Base-by-base conservation (phyloP, 2,329 filamentous ascomycete species). In the Ophiosphaerella korrae region DNA sequence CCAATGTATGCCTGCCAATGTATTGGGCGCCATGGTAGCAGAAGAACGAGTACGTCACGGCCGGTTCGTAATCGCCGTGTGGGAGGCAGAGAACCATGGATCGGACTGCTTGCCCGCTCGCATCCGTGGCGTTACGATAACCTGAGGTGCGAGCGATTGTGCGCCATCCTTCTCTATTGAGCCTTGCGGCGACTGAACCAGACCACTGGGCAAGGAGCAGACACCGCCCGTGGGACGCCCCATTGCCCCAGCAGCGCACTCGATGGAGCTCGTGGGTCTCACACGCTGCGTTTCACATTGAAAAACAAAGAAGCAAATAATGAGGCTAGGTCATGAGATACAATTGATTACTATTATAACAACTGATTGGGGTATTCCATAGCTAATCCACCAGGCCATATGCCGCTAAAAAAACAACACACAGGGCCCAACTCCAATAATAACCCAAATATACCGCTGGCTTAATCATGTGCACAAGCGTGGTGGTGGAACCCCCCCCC, bases 351-450 rank as follows among this genome's bases (percentile, higher is more conserved):
- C 53, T 53, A 58, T 52, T 59, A 60, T 32, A 37, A 54, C 18
- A 45, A 56, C 44, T 47, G 39, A 45, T 45, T 52, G 52, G 45
- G 58, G 52, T 59, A 59, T 57, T 61, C 55, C 43, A 50, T 53
- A 55, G 46, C 43, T 63, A 58, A 62, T 57, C 53, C 60, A 14
- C 62, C 58, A 39, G 60, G 58, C 57, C 51, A 52, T 53, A 53
- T 60, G 56, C 53, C 58, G 31, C 53, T 50, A 52, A 55, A 57
- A 57, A 40, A 48, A 60, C 47, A 21, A 21, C 18, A 21, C 18
- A 21, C 18, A 21, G 18, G 5, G 18, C 18, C 18, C 50, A 62
- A 61, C 57, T 62, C 57, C 63, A 52, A 56, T 50, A 49, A 47
- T 48, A 48, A 21, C 44, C 46, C 55, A 53, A 44, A 59, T 4